Base-by-base conservation (phyloP, 2,329 filamentous ascomycete species). In the Sclerotinia nivalis region DNA sequence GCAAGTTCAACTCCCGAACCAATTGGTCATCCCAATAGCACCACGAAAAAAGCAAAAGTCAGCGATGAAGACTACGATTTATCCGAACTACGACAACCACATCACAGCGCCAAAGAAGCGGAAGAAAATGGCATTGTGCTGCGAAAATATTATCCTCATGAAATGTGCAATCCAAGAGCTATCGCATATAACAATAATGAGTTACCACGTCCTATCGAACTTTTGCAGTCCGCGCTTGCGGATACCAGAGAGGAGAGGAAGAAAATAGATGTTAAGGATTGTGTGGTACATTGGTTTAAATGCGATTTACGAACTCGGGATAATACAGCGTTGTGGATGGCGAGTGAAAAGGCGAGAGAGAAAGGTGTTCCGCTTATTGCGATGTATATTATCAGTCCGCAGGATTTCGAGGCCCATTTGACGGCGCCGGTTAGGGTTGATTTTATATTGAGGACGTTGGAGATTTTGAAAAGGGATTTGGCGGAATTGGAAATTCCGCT, bases 201-300 rank as follows among this genome's bases (percentile, higher is more conserved):
- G 61, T 82, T 96, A 5, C 85, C 89, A 5, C 88, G 91, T 0
- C 94, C 93, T 0, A 91, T 96, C 28, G 88, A 93, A 74, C 79
- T 86, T 0, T 84, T 97, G 2, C 78, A 88, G 8, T 78, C 82
- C 0, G 88, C 89, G 0, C 83, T 93, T 7, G 78, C 83, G 34
- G 86, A 89, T 2, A 96, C 93, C 0, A 80, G 83, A 2, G 75
- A 80, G 0, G 78, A 80, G 49, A 85, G 91, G 12, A 81, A 83
- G 40, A 79, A 81, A 1, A 84, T 91, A 18, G 72, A 81, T 1
- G 81, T 84, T 0, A 86, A 86, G 43, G 82, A 87, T 37, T 87
- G 89, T 0, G 90, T 97, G 0, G 87, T 97, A 0, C 92, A 97
- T 80, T 97, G 93, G 93, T 97, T 95, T 83, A 96, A 96, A 80